Base-by-base conservation (phyloP, 2,329 filamentous ascomycete genomes). In the Ceratocystis huliohia region DNA sequence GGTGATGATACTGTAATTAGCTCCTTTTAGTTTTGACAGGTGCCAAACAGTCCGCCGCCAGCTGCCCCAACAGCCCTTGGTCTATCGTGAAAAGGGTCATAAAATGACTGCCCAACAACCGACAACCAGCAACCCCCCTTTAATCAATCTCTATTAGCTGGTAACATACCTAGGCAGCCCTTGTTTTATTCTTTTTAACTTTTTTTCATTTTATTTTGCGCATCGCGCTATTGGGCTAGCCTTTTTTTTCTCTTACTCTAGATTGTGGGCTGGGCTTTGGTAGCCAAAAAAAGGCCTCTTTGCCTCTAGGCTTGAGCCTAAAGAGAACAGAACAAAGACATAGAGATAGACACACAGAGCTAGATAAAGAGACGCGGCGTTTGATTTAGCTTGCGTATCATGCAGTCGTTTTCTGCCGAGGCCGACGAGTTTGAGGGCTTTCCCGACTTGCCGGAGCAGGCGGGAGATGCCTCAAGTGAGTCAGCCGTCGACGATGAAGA, bases 391-490 rank as follows among this genome's bases (percentile, higher is more conserved):
- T 28, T 20, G 25, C 3, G 56, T 13, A 53, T 53, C 48, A 53
- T 53, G 48, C n/a, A n/a, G n/a, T 25, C n/a, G 2, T 5, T 30
- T 8, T 28, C 56, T 15, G 30, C 61, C 25, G 61, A 67, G 28
- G 2, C 15, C 50, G 61, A 63, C 5, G 65, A 67, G 44, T 64
- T 67, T 61, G 61, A 67, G 61, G 50, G 62, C 53, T 59, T 67
- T 25, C n/a, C 61, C 25, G 48, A 67, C 33, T 45, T 37, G 33
- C 64, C 64, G 13, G 53, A 41, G 10, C 25, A 57, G 17, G 53
- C 22, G 7, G 33, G 13, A 5, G 30, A 37, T 37, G 56, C 15
- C 5, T 5, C n/a, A 15, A 59, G 56, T 37, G 56, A 59, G n/a
- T 41, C 56, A 37, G 28, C 59, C 53, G 13, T 65, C 65, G 13